Conservation (phyloP, 768 basidiomycete genomes). For the Psilocybe cubensis region DNA sequence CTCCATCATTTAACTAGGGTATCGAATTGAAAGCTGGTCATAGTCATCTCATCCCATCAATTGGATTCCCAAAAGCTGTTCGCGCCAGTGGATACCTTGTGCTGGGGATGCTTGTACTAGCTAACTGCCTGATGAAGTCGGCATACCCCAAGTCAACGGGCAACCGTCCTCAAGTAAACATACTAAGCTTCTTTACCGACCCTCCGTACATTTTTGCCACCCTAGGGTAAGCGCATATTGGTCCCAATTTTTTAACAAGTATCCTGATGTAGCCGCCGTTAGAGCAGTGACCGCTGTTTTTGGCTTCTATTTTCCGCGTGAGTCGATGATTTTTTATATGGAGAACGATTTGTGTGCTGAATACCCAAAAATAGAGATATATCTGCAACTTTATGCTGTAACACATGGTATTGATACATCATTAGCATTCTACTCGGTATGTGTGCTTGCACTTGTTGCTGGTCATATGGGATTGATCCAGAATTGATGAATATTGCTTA, state of each 20-base stretch:
- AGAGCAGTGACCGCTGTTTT: slow-evolving; percentile 7
- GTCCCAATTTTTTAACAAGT: too few relatives aligned
- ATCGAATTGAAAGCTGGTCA: neutral
- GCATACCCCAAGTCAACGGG: neutral
- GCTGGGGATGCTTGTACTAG: slow-evolving; percentile 22
- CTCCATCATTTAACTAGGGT: neutral
- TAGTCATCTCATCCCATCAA: slow-evolving; percentile 26
- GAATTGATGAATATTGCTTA: too few relatives aligned
- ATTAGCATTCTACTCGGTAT: slow-evolving; percentile 53
- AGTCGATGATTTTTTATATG: too few relatives aligned
- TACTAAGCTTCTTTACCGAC: slow-evolving; percentile 30
- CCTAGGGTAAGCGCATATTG: too few relatives aligned
- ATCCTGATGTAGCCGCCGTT: too few relatives aligned
- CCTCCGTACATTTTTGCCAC: slow-evolving; percentile 31
- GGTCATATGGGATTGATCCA: too few relatives aligned
- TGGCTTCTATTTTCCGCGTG: slow-evolving; percentile 37
- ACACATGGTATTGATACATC: slow-evolving; percentile 42
- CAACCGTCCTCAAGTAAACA: slow-evolving; percentile 14
- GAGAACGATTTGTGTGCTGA: too few relatives aligned
- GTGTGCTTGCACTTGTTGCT: too few relatives aligned
- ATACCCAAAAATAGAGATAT: slow-evolving; percentile 49
- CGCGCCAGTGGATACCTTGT: slow-evolving; percentile 28
- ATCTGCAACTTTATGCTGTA: slow-evolving; percentile 53
- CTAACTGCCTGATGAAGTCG: slow-evolving; percentile 28
- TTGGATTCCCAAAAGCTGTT: slow-evolving; percentile 30